Percentiles rank a stretch among this genome's conserved stretches.
These are phyloP conservation scores for Helichrysum umbraculigerum DNA, from an alignment of 129 eudicot genomes.

Conservation along the genomic window DNA sequence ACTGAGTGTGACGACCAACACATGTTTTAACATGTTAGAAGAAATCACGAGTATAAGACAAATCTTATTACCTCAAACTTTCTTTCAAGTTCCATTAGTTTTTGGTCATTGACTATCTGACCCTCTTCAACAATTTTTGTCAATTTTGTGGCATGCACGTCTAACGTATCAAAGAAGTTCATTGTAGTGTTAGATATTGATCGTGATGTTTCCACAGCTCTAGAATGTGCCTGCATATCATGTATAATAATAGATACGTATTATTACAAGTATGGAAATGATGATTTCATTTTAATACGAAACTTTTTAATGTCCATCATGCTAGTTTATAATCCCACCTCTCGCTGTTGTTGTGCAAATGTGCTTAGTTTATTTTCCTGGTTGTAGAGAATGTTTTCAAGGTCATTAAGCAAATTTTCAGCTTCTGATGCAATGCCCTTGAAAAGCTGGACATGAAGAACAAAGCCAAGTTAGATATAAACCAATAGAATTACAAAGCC, in stretches of 20 bases:
- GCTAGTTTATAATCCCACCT: slow-evolving; percentile 44
- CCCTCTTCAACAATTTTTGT: slow-evolving; percentile 80
- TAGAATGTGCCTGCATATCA: slow-evolving; percentile 71
- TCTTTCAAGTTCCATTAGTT: slow-evolving; percentile 73
- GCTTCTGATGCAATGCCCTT: slow-evolving; percentile 90
- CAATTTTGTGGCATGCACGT: slow-evolving; percentile 72
- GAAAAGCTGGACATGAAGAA: slow-evolving; percentile 60
- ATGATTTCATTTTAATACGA: background rate
- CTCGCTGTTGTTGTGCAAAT: slow-evolving; percentile 82
- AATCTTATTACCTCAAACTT: slow-evolving; percentile 67
- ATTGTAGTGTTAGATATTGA: slow-evolving; percentile 73
- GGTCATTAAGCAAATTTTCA: slow-evolving; percentile 70
- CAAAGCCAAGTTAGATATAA: background rate
- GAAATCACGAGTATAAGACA: background rate
- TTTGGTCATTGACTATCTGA: slow-evolving; percentile 72
- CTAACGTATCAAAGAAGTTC: slow-evolving; percentile 75
- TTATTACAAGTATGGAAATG: background rate
- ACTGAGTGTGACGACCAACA: slow-evolving; percentile 3
- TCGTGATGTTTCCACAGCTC: slow-evolving; percentile 74
- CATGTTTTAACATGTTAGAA: background rate
- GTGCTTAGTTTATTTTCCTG: slow-evolving; percentile 74
- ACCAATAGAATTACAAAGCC: background rate
- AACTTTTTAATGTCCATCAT: background rate
- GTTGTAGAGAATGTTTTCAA: slow-evolving; percentile 67
- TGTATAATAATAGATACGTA: background rate